Evolutionary conservation across 176 grass and related monocot genomes (phyloP).

Genomic region (Aegilops longissima): DNA sequence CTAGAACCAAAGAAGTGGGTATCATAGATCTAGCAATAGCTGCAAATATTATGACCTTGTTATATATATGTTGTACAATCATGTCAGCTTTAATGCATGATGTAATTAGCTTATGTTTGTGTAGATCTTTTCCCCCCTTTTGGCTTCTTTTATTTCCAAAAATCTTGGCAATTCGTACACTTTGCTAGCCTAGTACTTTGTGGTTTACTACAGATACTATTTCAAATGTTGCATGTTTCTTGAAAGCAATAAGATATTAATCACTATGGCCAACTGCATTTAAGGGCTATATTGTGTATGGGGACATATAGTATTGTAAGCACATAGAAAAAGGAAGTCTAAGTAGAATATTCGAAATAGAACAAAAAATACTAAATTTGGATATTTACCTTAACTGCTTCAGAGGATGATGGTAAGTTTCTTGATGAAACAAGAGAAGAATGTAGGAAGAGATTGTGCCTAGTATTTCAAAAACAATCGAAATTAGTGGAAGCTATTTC

Average conservation of each 20-base stretch:
- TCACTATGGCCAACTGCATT: neutral
- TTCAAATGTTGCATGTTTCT: neutral
- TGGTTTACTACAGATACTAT: neutral
- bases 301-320: neutral
- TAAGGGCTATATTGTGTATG: neutral
- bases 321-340: neutral
- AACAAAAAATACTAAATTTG: neutral
- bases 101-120: neutral
- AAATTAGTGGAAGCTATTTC: slow-evolving; percentile 10
- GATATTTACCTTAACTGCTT: slow-evolving; percentile 62
- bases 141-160: neutral
- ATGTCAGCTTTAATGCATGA: neutral
- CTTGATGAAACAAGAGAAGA: slow-evolving; percentile 76
- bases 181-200: neutral
- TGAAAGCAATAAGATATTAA: neutral
- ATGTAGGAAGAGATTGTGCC: slow-evolving; percentile 90
- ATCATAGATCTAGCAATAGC: neutral
- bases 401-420: slow-evolving; percentile 51
- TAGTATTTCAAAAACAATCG: slow-evolving; percentile 13
- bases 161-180: neutral
- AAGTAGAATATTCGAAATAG: neutral
- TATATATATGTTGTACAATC: neutral
- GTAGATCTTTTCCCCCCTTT: neutral
- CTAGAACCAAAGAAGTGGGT: neutral
- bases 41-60: neutral